These are phyloP conservation scores for Calonectria hongkongensis DNA, from an alignment of 2,329 filamentous ascomycete species.

Conservation along the genomic window DNA sequence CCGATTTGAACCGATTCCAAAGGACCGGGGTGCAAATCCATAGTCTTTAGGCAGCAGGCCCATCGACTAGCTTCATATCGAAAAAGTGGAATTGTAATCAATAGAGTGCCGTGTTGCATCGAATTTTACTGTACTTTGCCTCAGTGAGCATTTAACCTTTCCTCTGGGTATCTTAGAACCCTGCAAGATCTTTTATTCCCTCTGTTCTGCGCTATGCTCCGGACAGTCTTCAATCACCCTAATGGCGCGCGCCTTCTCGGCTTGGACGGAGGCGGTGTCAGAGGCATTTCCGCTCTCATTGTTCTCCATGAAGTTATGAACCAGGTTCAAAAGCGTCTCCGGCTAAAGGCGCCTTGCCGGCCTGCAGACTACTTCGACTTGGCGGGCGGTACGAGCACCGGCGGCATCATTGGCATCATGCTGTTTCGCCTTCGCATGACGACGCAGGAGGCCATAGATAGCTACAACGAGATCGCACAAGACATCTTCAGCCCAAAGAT, in stretches of 20 bases:
- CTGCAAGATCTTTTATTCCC: background rate
- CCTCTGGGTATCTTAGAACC: background rate
- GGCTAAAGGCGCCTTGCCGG: background rate
- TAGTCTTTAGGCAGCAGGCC: no score
- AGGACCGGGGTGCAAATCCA: no score
- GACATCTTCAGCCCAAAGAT: conserved; percentile 46
- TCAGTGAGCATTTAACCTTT: background rate
- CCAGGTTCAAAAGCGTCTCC: conserved; percentile 10
- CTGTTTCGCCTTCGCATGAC: conserved; percentile 50
- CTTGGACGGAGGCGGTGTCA: conserved; percentile 38
- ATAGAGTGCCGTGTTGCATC: background rate
- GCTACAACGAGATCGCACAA: conserved; percentile 46
- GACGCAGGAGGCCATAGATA: conserved; percentile 39
- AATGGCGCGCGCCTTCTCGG: conserved; percentile 37
- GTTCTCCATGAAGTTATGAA: conserved; percentile 36
- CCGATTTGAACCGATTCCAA: no score
- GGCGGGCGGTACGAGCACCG: conserved; percentile 45
- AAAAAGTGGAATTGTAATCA: background rate
- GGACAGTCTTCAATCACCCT: conserved; percentile 26
- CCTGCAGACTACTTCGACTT: conserved; percentile 47
- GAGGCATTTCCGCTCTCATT: conserved; percentile 26
- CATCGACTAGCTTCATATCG: background rate
- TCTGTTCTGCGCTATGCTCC: background rate
- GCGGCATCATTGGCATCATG: conserved; percentile 45
- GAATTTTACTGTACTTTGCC: background rate